phyloP scores from a whole-genome alignment of 2,329 filamentous ascomycete species.

The Teratosphaeria epicoccoides region DNA sequence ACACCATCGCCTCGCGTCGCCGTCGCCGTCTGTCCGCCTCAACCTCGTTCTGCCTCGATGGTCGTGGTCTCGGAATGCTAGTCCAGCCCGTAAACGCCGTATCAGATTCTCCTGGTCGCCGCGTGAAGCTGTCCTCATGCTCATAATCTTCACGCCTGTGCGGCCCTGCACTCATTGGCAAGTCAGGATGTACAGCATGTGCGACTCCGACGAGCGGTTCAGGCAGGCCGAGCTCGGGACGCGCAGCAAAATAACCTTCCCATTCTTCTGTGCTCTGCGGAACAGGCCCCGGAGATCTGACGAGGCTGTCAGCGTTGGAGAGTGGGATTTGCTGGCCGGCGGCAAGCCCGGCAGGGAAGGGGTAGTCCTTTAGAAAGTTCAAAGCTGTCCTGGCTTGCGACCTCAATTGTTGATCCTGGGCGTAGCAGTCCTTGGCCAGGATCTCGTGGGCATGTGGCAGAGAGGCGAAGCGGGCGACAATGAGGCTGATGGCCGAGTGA shows the following conservation, averaged over 20 bases:
- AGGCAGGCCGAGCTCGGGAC: background rate
- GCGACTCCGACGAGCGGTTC: background rate
- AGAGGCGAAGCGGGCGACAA: conserved; percentile 17
- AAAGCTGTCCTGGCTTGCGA: conserved; percentile 10
- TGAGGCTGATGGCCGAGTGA: conserved; percentile 23
- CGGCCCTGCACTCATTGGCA: background rate
- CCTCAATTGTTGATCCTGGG: conserved; percentile 6
- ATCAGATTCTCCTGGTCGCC: background rate
- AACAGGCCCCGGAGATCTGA: background rate
- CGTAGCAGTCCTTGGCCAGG: conserved; percentile 9
- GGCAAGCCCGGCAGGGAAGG: background rate
- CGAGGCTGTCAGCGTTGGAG: background rate
- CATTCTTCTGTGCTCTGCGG: background rate
- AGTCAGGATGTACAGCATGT: background rate
- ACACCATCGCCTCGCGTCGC: conserved; percentile 78
- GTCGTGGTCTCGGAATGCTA: background rate
- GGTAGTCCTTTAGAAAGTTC: conserved; percentile 13
- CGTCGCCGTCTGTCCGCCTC: conserved; percentile 58
- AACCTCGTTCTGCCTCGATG: conserved; percentile 33
- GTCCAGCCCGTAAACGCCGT: background rate
- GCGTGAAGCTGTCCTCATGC: background rate
- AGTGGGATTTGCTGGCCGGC: background rate
- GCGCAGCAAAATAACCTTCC: background rate
- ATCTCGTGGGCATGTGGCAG: conserved; percentile 7
- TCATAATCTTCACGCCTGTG: background rate